Base-by-base conservation (phyloP, 371 early-diverging fungal genomes). In the Batrachochytrium dendrobatidis region DNA sequence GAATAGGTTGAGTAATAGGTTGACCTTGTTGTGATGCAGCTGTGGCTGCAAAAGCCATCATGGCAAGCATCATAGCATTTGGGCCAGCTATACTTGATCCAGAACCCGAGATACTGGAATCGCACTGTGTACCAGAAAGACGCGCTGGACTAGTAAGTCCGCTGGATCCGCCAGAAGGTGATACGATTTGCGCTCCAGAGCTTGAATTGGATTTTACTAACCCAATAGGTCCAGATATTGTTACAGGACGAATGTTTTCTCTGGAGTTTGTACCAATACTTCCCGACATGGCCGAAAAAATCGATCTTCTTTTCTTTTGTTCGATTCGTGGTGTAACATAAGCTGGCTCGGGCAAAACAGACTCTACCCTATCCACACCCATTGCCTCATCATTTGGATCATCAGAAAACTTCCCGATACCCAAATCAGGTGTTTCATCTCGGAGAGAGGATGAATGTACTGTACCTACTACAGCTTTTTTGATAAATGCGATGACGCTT, bases 401-500 rank as follows among this genome's bases (percentile, higher is more conserved):
- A 39, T n/a, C n/a, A 12, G 12, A 15, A n/a, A 39, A n/a, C n/a
- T 12, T 15, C 39, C 39, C 39, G 39, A 12, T 39, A 39, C 15
- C 12, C 39, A 12, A 12, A 15, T 12, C 39, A n/a, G 15, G 39
- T n/a, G 12, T n/a, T 12, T 39, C 39, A n/a, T 39, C n/a, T 12
- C 39, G 39, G 15, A 39, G n/a, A 39, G 39, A 12, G 15, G 39
- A 39, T 12, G 15, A 12, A n/a, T 39, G 39, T n/a, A 39, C 39
- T 15, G 39, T n/a, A 12, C 15, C n/a, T 12, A 15, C n/a, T n/a
- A 39, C n/a, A n/a, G 39, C 39, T n/a, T 39, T 39, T n/a, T 39
- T 39, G 39, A 39, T 39, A 39, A 39, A 39, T n/a, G 39, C 39
- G 15, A 39, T 39, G 39, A 39, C 39, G 39, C 39, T 39, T n/a